These are phyloP conservation scores for Phlegmacium glaucopus DNA, from an alignment of 768 basidiomycete species.

Conservation along the genomic window DNA sequence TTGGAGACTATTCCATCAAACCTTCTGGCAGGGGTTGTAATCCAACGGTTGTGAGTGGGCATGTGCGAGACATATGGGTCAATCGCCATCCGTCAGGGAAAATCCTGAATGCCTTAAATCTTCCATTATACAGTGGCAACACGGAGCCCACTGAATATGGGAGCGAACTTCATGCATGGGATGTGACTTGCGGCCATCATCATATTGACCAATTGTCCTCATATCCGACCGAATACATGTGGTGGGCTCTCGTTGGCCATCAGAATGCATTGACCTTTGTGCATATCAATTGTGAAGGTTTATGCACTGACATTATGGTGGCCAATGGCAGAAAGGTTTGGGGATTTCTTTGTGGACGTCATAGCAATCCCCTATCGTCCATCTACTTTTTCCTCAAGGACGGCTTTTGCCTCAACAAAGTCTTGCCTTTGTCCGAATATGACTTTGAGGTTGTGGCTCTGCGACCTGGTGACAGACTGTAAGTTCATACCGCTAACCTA, in stretches of 20 bases:
- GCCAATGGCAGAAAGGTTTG: constrained; percentile 6
- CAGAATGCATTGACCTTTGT: constrained; percentile 1
- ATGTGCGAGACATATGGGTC: constrained; percentile 3
- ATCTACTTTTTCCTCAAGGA: not conserved
- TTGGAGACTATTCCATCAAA: no score
- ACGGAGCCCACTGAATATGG: not conserved
- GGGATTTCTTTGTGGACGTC: not conserved
- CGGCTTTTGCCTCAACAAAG: constrained; percentile 7
- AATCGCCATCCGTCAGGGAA: not conserved
- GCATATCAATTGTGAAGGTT: constrained; percentile 6
- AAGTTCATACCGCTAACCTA: not conserved
- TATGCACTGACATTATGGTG: not conserved
- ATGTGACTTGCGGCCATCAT: constrained; percentile 4
- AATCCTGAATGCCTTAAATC: constrained; percentile 11
- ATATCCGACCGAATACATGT: constrained; percentile 2
- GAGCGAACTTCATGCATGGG: constrained; percentile 9
- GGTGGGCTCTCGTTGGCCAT: constrained; percentile 5
- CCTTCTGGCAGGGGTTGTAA: no score
- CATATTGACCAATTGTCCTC: not conserved
- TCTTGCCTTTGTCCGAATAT: not conserved
- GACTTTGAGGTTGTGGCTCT: constrained; percentile 10
- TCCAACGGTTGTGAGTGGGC: constrained; percentile 4
- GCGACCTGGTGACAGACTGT: no score
- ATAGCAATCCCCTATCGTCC: not conserved
- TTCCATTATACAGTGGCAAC: constrained; percentile 1